A percentile compares a stretch with the other conserved stretches of the same genome.
These are phyloP conservation scores for Multifurca ochricompacta DNA, from an alignment of 768 basidiomycete species.

Conservation along the genomic window DNA sequence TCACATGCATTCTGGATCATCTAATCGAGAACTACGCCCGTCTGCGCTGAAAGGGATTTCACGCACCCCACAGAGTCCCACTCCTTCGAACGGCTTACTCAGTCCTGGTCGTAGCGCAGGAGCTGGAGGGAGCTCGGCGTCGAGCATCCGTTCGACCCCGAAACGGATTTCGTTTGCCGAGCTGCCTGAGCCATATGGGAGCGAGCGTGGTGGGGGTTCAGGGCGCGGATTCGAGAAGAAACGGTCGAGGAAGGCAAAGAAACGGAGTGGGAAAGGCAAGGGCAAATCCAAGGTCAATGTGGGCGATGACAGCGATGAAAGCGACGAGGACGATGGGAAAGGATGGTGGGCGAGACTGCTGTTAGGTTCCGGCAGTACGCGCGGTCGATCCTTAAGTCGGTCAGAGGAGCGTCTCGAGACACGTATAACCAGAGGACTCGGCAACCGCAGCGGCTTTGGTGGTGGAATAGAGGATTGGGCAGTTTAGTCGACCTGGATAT, in stretches of 20 bases:
- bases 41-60: constrained; percentile 36
- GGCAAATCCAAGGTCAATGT: constrained; percentile 25
- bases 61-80: constrained; percentile 24
- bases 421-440: constrained; percentile 27
- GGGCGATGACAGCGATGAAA: constrained; percentile 20
- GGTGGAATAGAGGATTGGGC: constrained; percentile 51
- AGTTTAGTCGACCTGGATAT: neutral
- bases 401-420: constrained; percentile 42
- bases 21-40: constrained; percentile 51
- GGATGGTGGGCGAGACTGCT: constrained; percentile 29
- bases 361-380: constrained; percentile 22
- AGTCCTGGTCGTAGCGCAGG: constrained; percentile 20
- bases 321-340: constrained; percentile 10
- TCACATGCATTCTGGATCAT: constrained; percentile 53
- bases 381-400: constrained; percentile 28
- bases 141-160: constrained; percentile 49
- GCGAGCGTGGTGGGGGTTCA: constrained; percentile 17
- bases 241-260: constrained; percentile 20
- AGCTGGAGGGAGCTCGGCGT: constrained; percentile 33
- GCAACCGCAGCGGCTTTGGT: constrained; percentile 32
- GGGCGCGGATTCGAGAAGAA: constrained; percentile 18
- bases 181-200: constrained; percentile 55
- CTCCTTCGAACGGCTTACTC: constrained; percentile 27
- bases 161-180: constrained; percentile 76
- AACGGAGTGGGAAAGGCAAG: constrained; percentile 29